phyloP scores from a whole-genome alignment of 2,329 filamentous ascomycete genomes.

The Aspergillus costaricaensis region DNA sequence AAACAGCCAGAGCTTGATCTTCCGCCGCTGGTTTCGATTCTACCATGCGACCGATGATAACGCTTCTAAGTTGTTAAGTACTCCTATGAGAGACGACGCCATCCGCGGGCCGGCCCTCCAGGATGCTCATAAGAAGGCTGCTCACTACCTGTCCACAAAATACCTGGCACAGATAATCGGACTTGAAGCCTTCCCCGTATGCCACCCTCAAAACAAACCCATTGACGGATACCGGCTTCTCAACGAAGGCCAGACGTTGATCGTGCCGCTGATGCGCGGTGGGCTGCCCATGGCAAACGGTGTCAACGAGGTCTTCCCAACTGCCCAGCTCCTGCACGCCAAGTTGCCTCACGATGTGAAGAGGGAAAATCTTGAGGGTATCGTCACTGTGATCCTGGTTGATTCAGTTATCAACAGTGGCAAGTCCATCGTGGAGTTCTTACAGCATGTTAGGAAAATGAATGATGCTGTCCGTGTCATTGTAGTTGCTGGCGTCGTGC shows the following conservation, averaged over 20 bases:
- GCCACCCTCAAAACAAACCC: conserved; percentile 54
- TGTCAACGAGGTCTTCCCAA: conserved; percentile 55
- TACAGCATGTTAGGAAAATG: conserved; percentile 49
- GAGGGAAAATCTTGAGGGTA: conserved; percentile 42
- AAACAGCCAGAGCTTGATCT: conserved; percentile 29
- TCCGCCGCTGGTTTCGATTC: conserved; percentile 28
- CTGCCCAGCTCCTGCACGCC: conserved; percentile 56
- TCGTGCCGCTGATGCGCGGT: conserved; percentile 64
- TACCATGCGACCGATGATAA: conserved; percentile 50
- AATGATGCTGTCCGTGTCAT: conserved; percentile 50
- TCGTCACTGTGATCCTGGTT: conserved; percentile 54
- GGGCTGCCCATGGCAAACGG: conserved; percentile 65
- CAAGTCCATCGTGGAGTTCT: conserved; percentile 52
- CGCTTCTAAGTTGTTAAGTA: conserved; percentile 55
- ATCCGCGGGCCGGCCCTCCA: conserved; percentile 51
- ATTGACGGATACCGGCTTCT: conserved; percentile 51
- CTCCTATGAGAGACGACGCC: conserved; percentile 54
- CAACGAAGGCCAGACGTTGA: conserved; percentile 53
- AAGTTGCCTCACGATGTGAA: conserved; percentile 45
- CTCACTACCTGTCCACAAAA: conserved; percentile 56
- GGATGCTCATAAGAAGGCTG: conserved; percentile 52
- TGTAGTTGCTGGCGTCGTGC: conserved; percentile 59
- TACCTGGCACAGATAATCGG: conserved; percentile 51
- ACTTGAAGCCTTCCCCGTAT: conserved; percentile 51
- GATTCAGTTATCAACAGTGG: conserved; percentile 65